These are phyloP conservation scores for Obelidium mucronatum DNA, from an alignment of 192 early-diverging fungal genomes.

Conservation along the genomic window DNA sequence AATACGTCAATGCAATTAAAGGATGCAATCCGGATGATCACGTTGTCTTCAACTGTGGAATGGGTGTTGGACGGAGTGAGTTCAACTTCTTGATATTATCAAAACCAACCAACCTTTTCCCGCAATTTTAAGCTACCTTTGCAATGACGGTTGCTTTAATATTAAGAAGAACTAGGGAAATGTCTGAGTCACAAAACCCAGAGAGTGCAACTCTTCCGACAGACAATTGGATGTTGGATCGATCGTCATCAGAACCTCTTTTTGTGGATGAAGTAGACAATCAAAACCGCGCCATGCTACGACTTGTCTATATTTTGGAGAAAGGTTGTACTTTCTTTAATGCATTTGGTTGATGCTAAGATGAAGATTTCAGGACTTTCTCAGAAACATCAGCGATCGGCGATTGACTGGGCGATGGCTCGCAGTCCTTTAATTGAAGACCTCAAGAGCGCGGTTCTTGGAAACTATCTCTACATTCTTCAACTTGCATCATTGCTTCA, in stretches of 20 bases:
- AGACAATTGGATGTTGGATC: not conserved
- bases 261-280: conserved; percentile 35
- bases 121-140: conserved; percentile 58
- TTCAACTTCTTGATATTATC: not conserved
- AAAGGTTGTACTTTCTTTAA: conserved; percentile 29
- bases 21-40: conserved; percentile 45
- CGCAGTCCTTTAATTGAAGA: conserved; percentile 60
- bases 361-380: conserved; percentile 33
- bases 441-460: conserved; percentile 60
- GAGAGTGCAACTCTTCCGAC: not conserved
- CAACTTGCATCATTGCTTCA: conserved; percentile 54
- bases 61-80: conserved; percentile 68
- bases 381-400: conserved; percentile 46
- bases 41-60: conserved; percentile 70
- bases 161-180: conserved; percentile 60
- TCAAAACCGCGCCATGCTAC: conserved; percentile 60
- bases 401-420: conserved; percentile 64
- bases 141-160: conserved; percentile 65
- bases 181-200: conserved; percentile 23
- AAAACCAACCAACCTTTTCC: not conserved
- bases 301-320: conserved; percentile 64
- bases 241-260: not conserved
- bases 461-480: conserved; percentile 60
- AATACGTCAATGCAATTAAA: conserved; percentile 62
- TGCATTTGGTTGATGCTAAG: not conserved